Evolutionary conservation across 257 asterid species (phyloP), one percentile per base, ranked within the genome.

Genomic region (Verbena officinalis): DNA sequence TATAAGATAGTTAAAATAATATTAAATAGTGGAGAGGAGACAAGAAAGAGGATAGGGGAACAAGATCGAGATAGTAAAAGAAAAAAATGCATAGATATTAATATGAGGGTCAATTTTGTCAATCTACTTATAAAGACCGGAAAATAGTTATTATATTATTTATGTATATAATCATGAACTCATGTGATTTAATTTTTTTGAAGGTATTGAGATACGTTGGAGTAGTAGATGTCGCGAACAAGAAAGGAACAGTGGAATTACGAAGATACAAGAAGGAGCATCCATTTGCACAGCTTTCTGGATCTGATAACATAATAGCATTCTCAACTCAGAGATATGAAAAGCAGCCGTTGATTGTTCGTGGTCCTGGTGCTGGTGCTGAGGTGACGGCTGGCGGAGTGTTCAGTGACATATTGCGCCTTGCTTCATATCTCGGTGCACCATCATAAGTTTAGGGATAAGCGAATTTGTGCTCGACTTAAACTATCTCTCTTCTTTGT

Each of bases 301-400:
- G 99, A 59, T 94, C 97, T 0, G 99, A 94, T 67, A 94, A 94
- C 77, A 94, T 90, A 73, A 94, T 90, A 57, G 96, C 99, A 7
- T 90, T 94, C 86, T 80, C 96, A n/a, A 94, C 95, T 14, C 93
- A 81, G 84, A 90, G 99, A 75, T 94, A 94, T 27, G 83, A 80
- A 49, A 88, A 84, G 72, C 97, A 94, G 66, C 97, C 96, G 0
- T 57, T 94, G 58, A 90, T 94, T 5, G 84, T 94, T 38, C 99
- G 99, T 55, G 99, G 99, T 31, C 99, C 99, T 0, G 99, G 99
- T 73, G 99, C 99, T 8, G 99, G 99, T 22, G 99, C 99, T 20
- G 97, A 84, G 79, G 99, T 94, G 45, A 94, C 97, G 0, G 97
- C 99, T 6, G 99, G 92, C 27, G 99, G 99, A 64, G 95, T 94